Evolutionary conservation across 306 rosid species (phyloP), one percentile per base, ranked within the genome.

Genomic region (Geum urbanum): DNA sequence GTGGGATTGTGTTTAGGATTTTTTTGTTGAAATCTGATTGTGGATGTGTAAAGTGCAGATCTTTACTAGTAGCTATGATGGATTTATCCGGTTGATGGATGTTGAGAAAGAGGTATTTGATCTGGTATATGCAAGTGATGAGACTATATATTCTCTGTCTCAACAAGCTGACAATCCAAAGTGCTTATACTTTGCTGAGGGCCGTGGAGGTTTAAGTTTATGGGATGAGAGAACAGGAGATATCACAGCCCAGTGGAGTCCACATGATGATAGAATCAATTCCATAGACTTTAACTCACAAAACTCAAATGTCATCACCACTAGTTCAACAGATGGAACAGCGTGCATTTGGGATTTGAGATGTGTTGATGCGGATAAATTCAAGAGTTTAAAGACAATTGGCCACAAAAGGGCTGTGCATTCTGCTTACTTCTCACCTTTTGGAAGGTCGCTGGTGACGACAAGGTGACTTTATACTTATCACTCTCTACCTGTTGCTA

Each of bases 271-370:
- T 37, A 86, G 94, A 78, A 88, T 94, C 53, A 88, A 91, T 70
- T 71, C 88, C 67, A 82, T 94, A 49, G 92, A 88, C 77, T 94
- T 94, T 64, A 86, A 72, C 71, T 47, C 78, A 12, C 52, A 51
- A 65, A 91, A 76, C 78, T 66, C 88, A 57, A 83, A 86, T 70
- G 59, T 87, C 67, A 80, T 88, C 83, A 87, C 89, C 58, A 91
- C 99, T 58, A 82, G 97, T 79, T 94, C 95, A 70, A 60, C 91
- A 43, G 96, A 91, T 78, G 95, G 87, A 70, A 87, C 88, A 72
- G 92, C 88, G 70, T 83, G 99, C 83, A 84, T 86, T 55, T 94
- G 99, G 99, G 99, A 94, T 79, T 84, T 94, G 84, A 88, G 96
- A 84, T 78, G 66, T 63, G 67, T 64, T 37, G 45, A 63, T 61